These are phyloP conservation scores for Kitagawia praeruptora DNA, from an alignment of 129 eudicot genomes.

Conservation along the genomic window DNA sequence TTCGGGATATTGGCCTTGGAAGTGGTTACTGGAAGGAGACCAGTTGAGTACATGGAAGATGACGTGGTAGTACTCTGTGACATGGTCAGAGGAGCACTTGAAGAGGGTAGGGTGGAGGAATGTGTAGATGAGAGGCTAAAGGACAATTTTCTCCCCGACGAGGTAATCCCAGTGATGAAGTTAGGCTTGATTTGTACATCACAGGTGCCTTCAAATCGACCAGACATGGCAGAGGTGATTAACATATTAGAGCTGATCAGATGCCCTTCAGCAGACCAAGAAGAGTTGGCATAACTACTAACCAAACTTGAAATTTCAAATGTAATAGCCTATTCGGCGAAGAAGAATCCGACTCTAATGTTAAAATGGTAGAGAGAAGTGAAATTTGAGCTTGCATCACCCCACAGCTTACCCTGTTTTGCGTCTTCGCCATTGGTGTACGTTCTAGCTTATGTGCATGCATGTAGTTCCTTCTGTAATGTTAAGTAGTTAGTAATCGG, in stretches of 20 bases:
- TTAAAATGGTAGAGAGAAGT: neutral
- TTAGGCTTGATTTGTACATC: constrained; percentile 90
- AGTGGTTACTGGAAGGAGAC: constrained; percentile 71
- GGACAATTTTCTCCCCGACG: constrained; percentile 75
- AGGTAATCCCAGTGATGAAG: constrained; percentile 77
- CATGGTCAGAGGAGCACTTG: constrained; percentile 86
- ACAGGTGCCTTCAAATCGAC: constrained; percentile 93
- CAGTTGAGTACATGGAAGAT: constrained; percentile 98
- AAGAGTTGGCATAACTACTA: constrained; percentile 34
- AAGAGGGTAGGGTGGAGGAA: constrained; percentile 82
- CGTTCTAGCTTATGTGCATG: neutral
- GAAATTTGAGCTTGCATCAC: neutral
- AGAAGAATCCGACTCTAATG: constrained; percentile 14
- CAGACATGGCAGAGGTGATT: constrained; percentile 88
- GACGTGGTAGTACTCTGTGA: constrained; percentile 90
- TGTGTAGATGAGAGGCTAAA: constrained; percentile 73
- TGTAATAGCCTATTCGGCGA: constrained; percentile 38
- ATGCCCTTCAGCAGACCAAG: constrained; percentile 75
- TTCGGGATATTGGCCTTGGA: constrained; percentile 86
- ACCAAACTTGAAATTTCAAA: neutral
- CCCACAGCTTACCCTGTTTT: neutral
- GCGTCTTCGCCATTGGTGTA: neutral
- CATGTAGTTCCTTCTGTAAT: neutral
- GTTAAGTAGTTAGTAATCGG: neutral
- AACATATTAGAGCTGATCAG: constrained; percentile 82